Evolutionary conservation across 495 filamentous ascomycete genomes (phyloP).

Genomic region (Talaromyces stipitatus): DNA sequence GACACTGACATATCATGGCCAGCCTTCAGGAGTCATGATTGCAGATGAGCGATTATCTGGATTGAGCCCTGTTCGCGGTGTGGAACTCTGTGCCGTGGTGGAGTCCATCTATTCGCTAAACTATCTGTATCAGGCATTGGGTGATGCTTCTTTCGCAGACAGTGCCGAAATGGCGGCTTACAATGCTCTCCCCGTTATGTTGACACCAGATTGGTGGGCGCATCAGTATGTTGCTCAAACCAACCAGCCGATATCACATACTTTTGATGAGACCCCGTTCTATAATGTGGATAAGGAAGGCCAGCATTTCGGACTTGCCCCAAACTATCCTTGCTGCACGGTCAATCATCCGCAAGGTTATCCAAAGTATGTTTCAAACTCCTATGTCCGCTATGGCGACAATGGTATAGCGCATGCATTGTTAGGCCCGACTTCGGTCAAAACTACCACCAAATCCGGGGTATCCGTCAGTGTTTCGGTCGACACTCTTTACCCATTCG

Average conservation of each 20-base stretch:
- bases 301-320: slow-evolving; percentile 21
- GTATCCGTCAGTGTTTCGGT: slow-evolving; percentile 12
- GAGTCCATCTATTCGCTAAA: slow-evolving; percentile 37
- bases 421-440: slow-evolving; percentile 8
- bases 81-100: slow-evolving; percentile 34
- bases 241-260: slow-evolving; percentile 46
- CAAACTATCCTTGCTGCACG: slow-evolving; percentile 51
- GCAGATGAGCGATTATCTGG: slow-evolving; percentile 29
- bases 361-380: slow-evolving; percentile 48
- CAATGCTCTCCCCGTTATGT: slow-evolving; percentile 49
- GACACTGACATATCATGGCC: slow-evolving; percentile 35
- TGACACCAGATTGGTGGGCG: slow-evolving; percentile 53
- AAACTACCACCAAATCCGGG: slow-evolving; percentile 1
- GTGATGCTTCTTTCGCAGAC: slow-evolving; percentile 48
- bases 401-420: slow-evolving; percentile 12
- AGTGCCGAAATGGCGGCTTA: slow-evolving; percentile 49
- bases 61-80: slow-evolving; percentile 24
- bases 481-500: slow-evolving; percentile 49
- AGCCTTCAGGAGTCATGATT: slow-evolving; percentile 29
- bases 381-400: slow-evolving; percentile 16
- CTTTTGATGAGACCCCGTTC: slow-evolving; percentile 40
- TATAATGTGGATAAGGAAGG: slow-evolving; percentile 28
- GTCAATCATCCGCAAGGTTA: slow-evolving; percentile 56
- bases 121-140: slow-evolving; percentile 33
- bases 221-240: slow-evolving; percentile 52